phyloP scores from a whole-genome alignment of 305 asterid species.

The Fraxinus paxiana region DNA sequence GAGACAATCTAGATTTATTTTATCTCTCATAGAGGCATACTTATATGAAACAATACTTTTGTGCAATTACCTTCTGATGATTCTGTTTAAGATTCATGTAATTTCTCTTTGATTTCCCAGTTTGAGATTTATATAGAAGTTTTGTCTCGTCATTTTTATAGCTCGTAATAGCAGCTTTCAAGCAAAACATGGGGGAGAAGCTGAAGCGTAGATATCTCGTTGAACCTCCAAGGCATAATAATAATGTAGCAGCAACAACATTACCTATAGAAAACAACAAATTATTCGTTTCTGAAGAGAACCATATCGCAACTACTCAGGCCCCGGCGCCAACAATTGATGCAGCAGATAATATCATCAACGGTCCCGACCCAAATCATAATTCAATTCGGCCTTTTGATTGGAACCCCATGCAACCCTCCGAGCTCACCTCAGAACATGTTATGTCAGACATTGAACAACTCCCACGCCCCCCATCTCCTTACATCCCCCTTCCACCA shows the following conservation, averaged over 20 bases:
- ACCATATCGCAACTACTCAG: not conserved
- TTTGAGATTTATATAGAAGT: not conserved
- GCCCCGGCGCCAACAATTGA: not conserved
- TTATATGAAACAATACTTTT: not conserved
- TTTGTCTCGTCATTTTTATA: not conserved
- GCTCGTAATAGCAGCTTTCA: slow-evolving; percentile 30
- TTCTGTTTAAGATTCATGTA: not conserved
- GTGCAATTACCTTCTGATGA: not conserved
- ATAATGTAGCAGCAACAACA: not conserved
- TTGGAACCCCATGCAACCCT: slow-evolving; percentile 20
- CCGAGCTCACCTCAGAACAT: slow-evolving; percentile 8
- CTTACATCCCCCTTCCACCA: not conserved
- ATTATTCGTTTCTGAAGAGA: not conserved
- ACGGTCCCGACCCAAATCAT: slow-evolving; percentile 7
- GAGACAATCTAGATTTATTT: not conserved
- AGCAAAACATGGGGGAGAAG: slow-evolving; percentile 10
- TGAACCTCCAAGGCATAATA: slow-evolving; percentile 19
- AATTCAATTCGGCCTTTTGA: slow-evolving; percentile 14
- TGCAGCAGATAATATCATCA: not conserved
- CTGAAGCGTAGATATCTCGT: slow-evolving; percentile 1
- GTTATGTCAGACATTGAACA: slow-evolving; percentile 8
- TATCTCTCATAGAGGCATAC: not conserved
- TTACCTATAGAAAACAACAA: slow-evolving; percentile 2
- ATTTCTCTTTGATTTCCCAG: not conserved
- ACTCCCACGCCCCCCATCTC: not conserved